Percentiles rank a stretch among this genome's conserved stretches.
phyloP scores from a whole-genome alignment of 2,329 filamentous ascomycete genomes.

The Fusarium begoniae region DNA sequence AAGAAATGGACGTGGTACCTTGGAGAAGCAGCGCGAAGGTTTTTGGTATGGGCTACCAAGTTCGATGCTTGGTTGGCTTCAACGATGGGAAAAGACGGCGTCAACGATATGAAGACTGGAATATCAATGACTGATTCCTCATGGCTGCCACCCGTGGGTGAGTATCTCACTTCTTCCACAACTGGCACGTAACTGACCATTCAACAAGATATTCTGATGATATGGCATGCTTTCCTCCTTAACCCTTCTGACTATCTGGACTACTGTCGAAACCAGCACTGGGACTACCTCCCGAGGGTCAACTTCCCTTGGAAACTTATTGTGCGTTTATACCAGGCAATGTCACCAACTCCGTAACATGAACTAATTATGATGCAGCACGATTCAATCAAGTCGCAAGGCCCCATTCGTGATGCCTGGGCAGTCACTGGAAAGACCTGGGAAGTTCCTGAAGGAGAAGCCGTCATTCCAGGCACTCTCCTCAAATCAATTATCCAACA shows the following conservation, averaged over 20 bases:
- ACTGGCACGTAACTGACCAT: not conserved
- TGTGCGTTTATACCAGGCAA: not conserved
- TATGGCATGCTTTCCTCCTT: slow-evolving; percentile 35
- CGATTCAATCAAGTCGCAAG: slow-evolving; percentile 23
- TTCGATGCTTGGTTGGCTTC: slow-evolving; percentile 7
- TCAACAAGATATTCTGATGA: slow-evolving; percentile 26
- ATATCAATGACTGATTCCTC: not conserved
- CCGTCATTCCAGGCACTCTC: not conserved
- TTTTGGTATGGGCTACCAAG: slow-evolving; percentile 29
- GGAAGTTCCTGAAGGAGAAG: not conserved
- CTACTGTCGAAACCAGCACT: slow-evolving; percentile 1
- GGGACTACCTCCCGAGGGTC: slow-evolving; percentile 3
- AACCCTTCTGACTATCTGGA: slow-evolving; percentile 24
- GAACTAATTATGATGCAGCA: slow-evolving; percentile 16
- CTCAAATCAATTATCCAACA: slow-evolving; percentile 1
- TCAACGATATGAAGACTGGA: not conserved
- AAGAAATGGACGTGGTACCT: slow-evolving; percentile 39
- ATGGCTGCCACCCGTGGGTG: slow-evolving; percentile 28
- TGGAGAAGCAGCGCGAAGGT: slow-evolving; percentile 35
- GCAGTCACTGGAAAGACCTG: not conserved
- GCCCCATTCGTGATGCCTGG: slow-evolving; percentile 19
- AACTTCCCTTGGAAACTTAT: slow-evolving; percentile 30
- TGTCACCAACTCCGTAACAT: too few relatives aligned
- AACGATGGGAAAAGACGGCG: not conserved
- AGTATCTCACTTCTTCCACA: not conserved